phyloP scores from a whole-genome alignment of 176 grass and related monocot species.

The Phyllostachys edulis region DNA sequence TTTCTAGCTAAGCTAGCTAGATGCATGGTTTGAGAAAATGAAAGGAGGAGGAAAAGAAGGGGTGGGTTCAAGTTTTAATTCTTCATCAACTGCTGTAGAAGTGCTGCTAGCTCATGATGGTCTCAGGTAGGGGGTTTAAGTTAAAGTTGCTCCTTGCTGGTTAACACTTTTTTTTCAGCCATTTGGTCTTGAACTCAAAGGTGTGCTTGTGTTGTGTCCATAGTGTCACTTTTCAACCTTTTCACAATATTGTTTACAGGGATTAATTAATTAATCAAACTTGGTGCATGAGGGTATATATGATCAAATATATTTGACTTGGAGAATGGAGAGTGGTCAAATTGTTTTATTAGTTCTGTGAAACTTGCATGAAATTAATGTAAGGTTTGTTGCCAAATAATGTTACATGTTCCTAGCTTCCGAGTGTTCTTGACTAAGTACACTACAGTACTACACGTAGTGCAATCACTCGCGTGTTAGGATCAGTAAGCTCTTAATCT shows the following conservation, averaged over 20 bases:
- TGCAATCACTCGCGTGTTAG: background rate
- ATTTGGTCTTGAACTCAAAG: conserved; percentile 49
- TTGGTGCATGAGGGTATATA: conserved; percentile 42
- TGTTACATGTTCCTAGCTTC: background rate
- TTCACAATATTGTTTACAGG: conserved; percentile 40
- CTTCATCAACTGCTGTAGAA: conserved; percentile 31
- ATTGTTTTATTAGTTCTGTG: conserved; percentile 26
- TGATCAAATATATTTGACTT: conserved; percentile 42
- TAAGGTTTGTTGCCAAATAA: conserved; percentile 16
- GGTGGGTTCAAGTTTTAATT: conserved; percentile 23
- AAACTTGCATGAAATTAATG: conserved; percentile 33
- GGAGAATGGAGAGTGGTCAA: conserved; percentile 10
- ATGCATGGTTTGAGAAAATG: conserved; percentile 28
- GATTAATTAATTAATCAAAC: conserved; percentile 28
- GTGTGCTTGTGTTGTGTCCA: conserved; percentile 37
- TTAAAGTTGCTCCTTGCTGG: conserved; percentile 32
- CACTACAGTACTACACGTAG: background rate
- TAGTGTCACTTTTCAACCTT: conserved; percentile 34
- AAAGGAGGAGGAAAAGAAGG: background rate
- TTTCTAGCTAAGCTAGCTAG: background rate
- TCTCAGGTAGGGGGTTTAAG: conserved; percentile 49
- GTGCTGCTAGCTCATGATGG: conserved; percentile 40
- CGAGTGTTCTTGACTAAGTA: background rate
- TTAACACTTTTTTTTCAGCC: conserved; percentile 37
- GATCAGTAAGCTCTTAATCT: conserved; percentile 21